A percentile compares a stretch with the other conserved stretches of the same genome.
Conservation (phyloP, 805 yeast species). For the Ogataea populi-albae region DNA sequence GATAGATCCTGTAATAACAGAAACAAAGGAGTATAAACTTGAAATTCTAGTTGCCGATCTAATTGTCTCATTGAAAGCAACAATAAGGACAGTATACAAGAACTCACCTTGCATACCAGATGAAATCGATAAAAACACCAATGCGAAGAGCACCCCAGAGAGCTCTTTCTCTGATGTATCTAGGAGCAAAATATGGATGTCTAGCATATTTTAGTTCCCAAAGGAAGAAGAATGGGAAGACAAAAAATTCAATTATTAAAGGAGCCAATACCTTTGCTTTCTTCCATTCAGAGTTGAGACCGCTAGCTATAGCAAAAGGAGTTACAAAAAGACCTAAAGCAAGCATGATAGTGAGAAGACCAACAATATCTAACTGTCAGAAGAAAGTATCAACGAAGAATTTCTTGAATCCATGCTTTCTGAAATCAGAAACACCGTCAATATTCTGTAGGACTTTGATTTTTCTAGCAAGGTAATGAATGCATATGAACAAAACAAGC, state of each 20-base stretch:
- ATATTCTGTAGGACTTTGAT: constrained; percentile 49
- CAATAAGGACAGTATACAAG: constrained; percentile 62
- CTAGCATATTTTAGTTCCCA: constrained; percentile 59
- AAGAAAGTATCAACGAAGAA: constrained; percentile 42
- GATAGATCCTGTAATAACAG: constrained; percentile 56
- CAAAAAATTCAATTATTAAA: constrained; percentile 59
- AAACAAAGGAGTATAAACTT: constrained; percentile 60
- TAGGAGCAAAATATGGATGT: constrained; percentile 62
- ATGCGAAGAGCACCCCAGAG: constrained; percentile 68
- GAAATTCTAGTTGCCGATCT: constrained; percentile 65
- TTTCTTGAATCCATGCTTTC: constrained; percentile 30
- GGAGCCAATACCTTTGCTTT: constrained; percentile 65
- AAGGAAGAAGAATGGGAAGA: constrained; percentile 54
- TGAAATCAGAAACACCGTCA: constrained; percentile 29
- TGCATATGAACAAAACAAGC: constrained; percentile 54
- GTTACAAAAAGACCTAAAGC: constrained; percentile 62
- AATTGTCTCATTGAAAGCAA: constrained; percentile 56
- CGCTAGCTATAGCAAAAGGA: constrained; percentile 77
- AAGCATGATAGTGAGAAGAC: constrained; percentile 52
- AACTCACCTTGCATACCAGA: constrained; percentile 70
- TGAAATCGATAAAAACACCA: constrained; percentile 55
- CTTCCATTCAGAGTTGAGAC: constrained; percentile 51
- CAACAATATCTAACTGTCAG: constrained; percentile 66
- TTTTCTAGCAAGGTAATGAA: constrained; percentile 48
- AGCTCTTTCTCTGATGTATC: constrained; percentile 62